Evolutionary conservation across 2,329 filamentous ascomycete genomes (phyloP).

Genomic region (Bipolaris gigantea): DNA sequence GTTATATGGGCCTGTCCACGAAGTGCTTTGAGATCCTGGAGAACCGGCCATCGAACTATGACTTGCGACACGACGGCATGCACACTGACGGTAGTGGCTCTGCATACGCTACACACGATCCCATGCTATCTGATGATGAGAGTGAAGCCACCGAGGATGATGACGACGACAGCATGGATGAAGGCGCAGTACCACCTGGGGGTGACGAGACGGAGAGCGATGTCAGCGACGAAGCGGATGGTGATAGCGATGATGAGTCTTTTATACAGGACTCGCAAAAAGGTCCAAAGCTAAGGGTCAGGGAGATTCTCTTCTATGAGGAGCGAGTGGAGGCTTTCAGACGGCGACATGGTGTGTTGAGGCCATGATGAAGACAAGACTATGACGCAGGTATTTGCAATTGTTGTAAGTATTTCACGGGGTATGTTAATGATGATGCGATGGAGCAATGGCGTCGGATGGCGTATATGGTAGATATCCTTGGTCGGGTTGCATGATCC

Average conservation of each 20-base stretch:
- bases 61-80: slow-evolving; percentile 38
- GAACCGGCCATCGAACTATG: slow-evolving; percentile 53
- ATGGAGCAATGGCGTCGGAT: slow-evolving; percentile 5
- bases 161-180: slow-evolving; percentile 55
- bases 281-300: slow-evolving; percentile 61
- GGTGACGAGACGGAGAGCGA: slow-evolving; percentile 41
- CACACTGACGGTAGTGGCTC: slow-evolving; percentile 27
- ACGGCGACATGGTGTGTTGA: slow-evolving; percentile 60
- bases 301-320: slow-evolving; percentile 83
- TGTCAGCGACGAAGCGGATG: slow-evolving; percentile 43
- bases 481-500: slow-evolving; percentile 11
- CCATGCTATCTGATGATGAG: slow-evolving; percentile 42
- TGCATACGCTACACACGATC: slow-evolving; percentile 34
- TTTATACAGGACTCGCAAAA: slow-evolving; percentile 53
- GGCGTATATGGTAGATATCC: slow-evolving; percentile 23
- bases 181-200: slow-evolving; percentile 55
- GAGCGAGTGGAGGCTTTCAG: slow-evolving; percentile 78
- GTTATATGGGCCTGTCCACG: slow-evolving; percentile 72
- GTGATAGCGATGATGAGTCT: slow-evolving; percentile 55
- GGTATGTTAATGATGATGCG: slow-evolving; percentile 7
- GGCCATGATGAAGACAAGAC: slow-evolving; percentile 20
- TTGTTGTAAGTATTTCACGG: slow-evolving; percentile 7
- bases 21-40: slow-evolving; percentile 86
- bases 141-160: slow-evolving; percentile 48
- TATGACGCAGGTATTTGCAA: slow-evolving; percentile 5